A percentile compares a stretch with the other conserved stretches of the same genome.
These are phyloP conservation scores for Trypanosomatidae sp. DNA, from an alignment of 208 protist genomes.

Conservation along the genomic window DNA sequence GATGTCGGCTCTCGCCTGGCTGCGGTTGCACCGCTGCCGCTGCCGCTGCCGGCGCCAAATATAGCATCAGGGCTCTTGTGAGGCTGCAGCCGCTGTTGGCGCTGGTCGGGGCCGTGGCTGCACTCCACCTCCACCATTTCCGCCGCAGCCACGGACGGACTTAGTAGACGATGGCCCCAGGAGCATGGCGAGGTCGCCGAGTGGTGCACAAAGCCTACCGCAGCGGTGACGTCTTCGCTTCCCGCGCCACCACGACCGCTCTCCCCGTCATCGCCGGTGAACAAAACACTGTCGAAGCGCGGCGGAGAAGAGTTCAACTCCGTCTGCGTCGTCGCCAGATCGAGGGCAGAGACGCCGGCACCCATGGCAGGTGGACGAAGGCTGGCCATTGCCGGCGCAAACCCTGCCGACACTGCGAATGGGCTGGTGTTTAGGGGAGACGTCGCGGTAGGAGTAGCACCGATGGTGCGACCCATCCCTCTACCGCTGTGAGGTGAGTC, in stretches of 20 bases:
- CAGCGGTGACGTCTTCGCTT: neutral
- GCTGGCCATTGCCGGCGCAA: neutral
- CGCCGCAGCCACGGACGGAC: conserved; percentile 22
- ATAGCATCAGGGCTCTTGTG: neutral
- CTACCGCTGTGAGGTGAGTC: neutral
- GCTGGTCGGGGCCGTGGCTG: conserved; percentile 2
- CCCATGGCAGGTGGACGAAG: conserved; percentile 11
- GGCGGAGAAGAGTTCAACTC: conserved; percentile 15
- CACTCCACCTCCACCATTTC: conserved; percentile 18
- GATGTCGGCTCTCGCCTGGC: neutral
- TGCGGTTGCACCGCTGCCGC: neutral
- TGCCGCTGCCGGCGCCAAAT: neutral
- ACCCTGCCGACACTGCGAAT: neutral
- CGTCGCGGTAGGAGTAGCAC: neutral
- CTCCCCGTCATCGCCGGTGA: neutral
- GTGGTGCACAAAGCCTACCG: neutral
- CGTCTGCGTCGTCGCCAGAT: conserved; percentile 10
- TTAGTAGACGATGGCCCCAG: conserved; percentile 12
- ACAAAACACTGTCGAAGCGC: neutral
- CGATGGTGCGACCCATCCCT: neutral
- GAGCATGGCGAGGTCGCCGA: conserved; percentile 7
- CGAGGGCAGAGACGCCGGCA: neutral
- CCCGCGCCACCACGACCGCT: neutral
- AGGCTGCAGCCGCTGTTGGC: conserved; percentile 1
- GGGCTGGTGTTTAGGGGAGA: neutral